A percentile compares a stretch with the other conserved stretches of the same genome.
phyloP scores from a whole-genome alignment of 1,284 basidiomycete genomes.

The Cronartium quercuum region DNA sequence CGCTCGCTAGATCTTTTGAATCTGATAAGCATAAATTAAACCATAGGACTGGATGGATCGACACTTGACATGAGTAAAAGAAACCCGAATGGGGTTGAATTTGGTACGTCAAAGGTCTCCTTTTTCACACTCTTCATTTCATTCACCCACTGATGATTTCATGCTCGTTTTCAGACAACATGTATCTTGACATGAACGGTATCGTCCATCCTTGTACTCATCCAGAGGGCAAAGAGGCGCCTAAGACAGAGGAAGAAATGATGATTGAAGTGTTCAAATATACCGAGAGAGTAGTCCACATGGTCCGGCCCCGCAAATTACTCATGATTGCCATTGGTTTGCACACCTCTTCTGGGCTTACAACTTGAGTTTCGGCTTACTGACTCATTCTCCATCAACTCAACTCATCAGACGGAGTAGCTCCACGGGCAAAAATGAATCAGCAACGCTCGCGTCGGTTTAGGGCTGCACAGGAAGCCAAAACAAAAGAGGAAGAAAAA shows the following conservation, averaged over 20 bases:
- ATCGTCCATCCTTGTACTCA: conserved; percentile 95
- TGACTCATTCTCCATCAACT: too few species aligned
- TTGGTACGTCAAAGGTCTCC: conserved; percentile 66
- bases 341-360: too few species aligned
- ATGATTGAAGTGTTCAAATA: conserved; percentile 97
- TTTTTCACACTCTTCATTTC: background rate
- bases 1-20: background rate
- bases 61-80: conserved; percentile 62
- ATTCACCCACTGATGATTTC: background rate
- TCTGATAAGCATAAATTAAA: background rate
- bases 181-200: conserved; percentile 48
- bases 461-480: conserved; percentile 86
- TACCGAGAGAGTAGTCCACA: conserved; percentile 94
- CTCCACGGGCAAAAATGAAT: conserved; percentile 99
- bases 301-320: conserved; percentile 88
- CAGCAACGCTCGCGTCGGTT: conserved; percentile 93
- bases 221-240: conserved; percentile 91
- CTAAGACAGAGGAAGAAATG: conserved; percentile 98
- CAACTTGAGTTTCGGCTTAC: too few species aligned
- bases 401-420: conserved; percentile 96
- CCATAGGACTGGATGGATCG: conserved; percentile 14
- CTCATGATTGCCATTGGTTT: conserved; percentile 96
- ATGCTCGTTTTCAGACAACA: conserved; percentile 14
- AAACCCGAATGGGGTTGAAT: conserved; percentile 93
- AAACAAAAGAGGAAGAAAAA: too few species aligned